These are phyloP conservation scores for Saccharomycopsis fibuligera DNA, from an alignment of 805 yeast species.

Conservation along the genomic window DNA sequence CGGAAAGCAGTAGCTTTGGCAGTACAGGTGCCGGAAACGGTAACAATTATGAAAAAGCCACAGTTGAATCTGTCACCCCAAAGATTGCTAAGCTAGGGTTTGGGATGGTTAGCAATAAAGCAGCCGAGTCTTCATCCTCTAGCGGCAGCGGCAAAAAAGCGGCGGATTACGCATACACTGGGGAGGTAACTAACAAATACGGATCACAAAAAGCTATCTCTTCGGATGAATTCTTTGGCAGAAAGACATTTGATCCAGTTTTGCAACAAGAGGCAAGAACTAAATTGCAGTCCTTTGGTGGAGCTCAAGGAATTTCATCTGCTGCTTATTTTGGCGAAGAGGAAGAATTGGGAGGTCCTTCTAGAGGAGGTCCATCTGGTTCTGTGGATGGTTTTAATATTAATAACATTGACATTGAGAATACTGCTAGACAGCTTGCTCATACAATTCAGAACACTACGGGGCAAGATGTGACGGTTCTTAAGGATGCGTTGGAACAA, in stretches of 20 bases:
- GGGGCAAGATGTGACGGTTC: constrained; percentile 81
- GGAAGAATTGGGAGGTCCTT: constrained; percentile 29
- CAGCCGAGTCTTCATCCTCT: constrained; percentile 24
- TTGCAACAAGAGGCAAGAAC: constrained; percentile 73
- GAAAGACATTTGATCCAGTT: constrained; percentile 72
- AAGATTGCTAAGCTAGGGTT: constrained; percentile 80
- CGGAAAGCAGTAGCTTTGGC: constrained; percentile 17
- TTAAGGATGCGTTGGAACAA: constrained; percentile 87
- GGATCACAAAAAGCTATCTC: constrained; percentile 93
- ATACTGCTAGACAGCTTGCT: constrained; percentile 55
- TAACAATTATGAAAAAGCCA: constrained; percentile 3
- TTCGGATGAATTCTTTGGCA: constrained; percentile 89
- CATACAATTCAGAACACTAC: constrained; percentile 66
- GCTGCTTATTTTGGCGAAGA: constrained; percentile 88
- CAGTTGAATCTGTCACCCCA: constrained; percentile 50
- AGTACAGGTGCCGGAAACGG: neutral
- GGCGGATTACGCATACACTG: constrained; percentile 59
- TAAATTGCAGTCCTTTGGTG: constrained; percentile 76
- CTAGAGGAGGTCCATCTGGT: constrained; percentile 24
- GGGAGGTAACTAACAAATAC: constrained; percentile 68
- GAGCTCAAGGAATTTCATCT: constrained; percentile 88
- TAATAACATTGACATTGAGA: constrained; percentile 45
- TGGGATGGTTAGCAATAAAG: constrained; percentile 72
- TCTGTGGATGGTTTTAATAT: constrained; percentile 25
- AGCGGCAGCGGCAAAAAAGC: constrained; percentile 33